Conservation (phyloP, 2,329 filamentous ascomycete species). For the Fusarium robinianum region DNA sequence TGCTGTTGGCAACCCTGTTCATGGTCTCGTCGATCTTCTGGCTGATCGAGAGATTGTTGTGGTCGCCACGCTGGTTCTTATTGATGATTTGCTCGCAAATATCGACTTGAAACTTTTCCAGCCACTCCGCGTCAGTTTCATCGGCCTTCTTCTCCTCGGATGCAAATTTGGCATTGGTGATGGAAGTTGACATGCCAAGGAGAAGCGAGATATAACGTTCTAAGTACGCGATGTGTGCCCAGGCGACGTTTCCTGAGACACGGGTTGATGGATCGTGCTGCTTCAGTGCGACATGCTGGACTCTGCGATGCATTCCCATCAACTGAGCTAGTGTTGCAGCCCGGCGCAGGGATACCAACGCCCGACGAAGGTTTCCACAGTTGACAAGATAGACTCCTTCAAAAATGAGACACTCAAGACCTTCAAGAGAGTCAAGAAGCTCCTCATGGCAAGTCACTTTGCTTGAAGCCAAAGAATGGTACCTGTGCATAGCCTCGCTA, state of each 20-base stretch:
- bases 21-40: not conserved
- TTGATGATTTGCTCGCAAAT: not conserved
- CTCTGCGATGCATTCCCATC: constrained; percentile 1
- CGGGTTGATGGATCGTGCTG: not conserved
- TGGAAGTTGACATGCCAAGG: constrained; percentile 2
- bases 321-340: constrained; percentile 2
- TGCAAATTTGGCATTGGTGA: not conserved
- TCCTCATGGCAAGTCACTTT: constrained; percentile 3
- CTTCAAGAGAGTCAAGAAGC: constrained; percentile 3
- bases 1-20: constrained; percentile 1
- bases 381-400: constrained; percentile 2
- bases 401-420: constrained; percentile 1
- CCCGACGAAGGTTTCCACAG: constrained; percentile 1
- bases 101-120: constrained; percentile 1
- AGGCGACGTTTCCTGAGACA: not conserved
- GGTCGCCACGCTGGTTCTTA: constrained; percentile 1
- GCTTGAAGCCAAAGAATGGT: not conserved
- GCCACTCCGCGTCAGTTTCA: not conserved
- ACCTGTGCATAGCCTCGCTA: not conserved
- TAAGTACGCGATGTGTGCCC: constrained; percentile 1
- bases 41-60: not conserved
- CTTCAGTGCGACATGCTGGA: not conserved
- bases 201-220: constrained; percentile 1
- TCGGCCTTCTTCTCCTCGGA: not conserved
- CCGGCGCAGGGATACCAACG: not conserved